phyloP scores from a whole-genome alignment of 2,329 filamentous ascomycete species.

The Hysterium pulicare region DNA sequence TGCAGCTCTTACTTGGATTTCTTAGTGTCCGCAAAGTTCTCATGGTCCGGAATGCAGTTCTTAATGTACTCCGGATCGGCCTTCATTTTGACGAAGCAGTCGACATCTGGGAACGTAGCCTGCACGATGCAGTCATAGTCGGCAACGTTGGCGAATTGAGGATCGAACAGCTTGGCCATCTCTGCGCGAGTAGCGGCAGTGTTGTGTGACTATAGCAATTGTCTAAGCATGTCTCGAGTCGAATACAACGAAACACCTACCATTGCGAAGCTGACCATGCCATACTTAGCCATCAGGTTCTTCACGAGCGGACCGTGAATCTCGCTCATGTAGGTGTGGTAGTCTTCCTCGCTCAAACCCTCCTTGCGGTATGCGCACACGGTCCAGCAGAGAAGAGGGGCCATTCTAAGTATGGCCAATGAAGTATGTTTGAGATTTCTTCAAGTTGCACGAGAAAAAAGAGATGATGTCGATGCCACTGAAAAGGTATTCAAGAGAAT shows the following conservation, averaged over 20 bases:
- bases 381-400: constrained; percentile 17
- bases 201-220: constrained; percentile 20
- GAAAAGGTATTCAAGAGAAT: constrained; percentile 6
- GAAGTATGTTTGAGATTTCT: neutral
- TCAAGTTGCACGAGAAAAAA: neutral
- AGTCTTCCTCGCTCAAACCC: constrained; percentile 27
- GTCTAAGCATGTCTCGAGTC: neutral
- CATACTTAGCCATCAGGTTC: constrained; percentile 26
- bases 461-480: neutral
- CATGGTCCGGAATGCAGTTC: constrained; percentile 29
- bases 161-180: constrained; percentile 22
- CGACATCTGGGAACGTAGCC: constrained; percentile 27
- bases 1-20: constrained; percentile 10
- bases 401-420: constrained; percentile 8
- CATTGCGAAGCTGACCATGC: constrained; percentile 27
- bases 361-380: constrained; percentile 29
- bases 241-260: constrained; percentile 19
- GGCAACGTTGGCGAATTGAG: constrained; percentile 21
- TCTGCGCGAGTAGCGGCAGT: constrained; percentile 18
- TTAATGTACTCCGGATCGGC: constrained; percentile 25
- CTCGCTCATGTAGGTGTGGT: constrained; percentile 23
- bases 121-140: constrained; percentile 33
- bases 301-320: constrained; percentile 23
- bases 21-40: constrained; percentile 28
- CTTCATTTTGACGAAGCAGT: constrained; percentile 28